Evolutionary conservation across 2,329 filamentous ascomycete species (phyloP).

Genomic region (Lasiodiplodia hormozganensis): DNA sequence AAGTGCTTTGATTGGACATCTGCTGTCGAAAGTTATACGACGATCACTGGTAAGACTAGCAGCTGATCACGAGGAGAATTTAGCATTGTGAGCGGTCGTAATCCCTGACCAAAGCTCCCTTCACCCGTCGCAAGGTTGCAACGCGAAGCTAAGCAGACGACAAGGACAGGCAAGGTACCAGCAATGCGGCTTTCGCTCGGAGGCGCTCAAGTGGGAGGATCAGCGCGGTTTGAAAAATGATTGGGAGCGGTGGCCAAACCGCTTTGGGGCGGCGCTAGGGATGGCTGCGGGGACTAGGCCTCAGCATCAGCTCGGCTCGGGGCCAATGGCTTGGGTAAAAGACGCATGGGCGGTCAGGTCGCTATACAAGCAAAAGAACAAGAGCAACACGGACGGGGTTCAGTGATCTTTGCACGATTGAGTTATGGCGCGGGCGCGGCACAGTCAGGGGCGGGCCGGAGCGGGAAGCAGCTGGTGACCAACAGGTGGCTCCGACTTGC

Average conservation of each 20-base stretch:
- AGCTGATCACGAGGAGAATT: neutral
- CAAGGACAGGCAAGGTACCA: neutral
- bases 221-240: neutral
- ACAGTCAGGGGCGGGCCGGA: slow-evolving; percentile 25
- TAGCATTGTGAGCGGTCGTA: neutral
- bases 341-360: neutral
- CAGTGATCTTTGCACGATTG: slow-evolving; percentile 16
- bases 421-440: slow-evolving; percentile 7
- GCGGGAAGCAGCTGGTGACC: slow-evolving; percentile 7
- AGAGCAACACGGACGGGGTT: neutral
- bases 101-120: neutral
- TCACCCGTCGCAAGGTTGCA: neutral
- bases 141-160: neutral
- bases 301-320: neutral
- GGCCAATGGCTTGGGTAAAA: slow-evolving; percentile 1
- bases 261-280: neutral
- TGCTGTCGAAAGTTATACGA: too few species aligned
- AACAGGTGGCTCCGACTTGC: slow-evolving; percentile 25
- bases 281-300: neutral
- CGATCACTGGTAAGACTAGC: neutral
- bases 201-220: neutral
- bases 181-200: neutral
- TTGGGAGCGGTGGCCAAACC: slow-evolving; percentile 2
- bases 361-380: too few species aligned
- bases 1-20: too few species aligned